These are phyloP conservation scores for Mortierella alpina DNA, from an alignment of 192 early-diverging fungal genomes.

Conservation along the genomic window DNA sequence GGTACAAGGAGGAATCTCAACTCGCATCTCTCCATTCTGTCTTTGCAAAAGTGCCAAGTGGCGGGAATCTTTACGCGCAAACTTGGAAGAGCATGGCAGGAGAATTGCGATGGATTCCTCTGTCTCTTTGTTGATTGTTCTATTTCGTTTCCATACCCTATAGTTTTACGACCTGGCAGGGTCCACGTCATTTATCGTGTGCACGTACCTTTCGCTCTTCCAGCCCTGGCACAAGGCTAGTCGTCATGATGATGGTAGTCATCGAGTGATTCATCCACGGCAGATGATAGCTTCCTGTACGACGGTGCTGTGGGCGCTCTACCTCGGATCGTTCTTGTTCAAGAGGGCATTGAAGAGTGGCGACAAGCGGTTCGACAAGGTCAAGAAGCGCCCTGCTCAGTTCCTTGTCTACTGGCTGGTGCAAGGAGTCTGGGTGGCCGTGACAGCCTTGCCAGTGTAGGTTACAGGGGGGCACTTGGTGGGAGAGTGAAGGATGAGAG, in stretches of 20 bases:
- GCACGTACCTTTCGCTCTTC: slow-evolving; percentile 35
- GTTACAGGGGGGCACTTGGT: neutral
- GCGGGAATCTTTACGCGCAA: neutral
- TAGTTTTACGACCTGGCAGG: slow-evolving; percentile 53
- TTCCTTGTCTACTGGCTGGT: slow-evolving; percentile 51
- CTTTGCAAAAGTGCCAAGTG: neutral
- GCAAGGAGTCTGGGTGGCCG: slow-evolving; percentile 45
- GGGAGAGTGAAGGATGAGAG: neutral
- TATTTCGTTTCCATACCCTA: neutral
- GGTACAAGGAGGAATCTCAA: slow-evolving; percentile 4
- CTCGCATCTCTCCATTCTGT: neutral
- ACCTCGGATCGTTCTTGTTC: slow-evolving; percentile 45
- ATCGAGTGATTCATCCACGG: slow-evolving; percentile 23
- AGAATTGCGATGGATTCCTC: neutral
- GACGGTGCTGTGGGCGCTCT: slow-evolving; percentile 36
- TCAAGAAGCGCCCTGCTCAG: slow-evolving; percentile 22
- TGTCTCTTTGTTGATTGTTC: neutral
- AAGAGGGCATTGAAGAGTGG: slow-evolving; percentile 32
- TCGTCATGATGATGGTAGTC: too few relatives aligned
- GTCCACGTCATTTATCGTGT: slow-evolving; percentile 30
- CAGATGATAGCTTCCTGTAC: slow-evolving; percentile 47
- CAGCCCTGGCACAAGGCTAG: slow-evolving; percentile 18
- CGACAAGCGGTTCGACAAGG: slow-evolving; percentile 50
- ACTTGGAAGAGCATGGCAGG: neutral
- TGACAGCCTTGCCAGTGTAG: slow-evolving; percentile 53